A percentile compares a stretch with the other conserved stretches of the same genome.
Evolutionary conservation across 225 moss, liverwort and hornwort species (phyloP).

Genomic region (Neckera pumila): DNA sequence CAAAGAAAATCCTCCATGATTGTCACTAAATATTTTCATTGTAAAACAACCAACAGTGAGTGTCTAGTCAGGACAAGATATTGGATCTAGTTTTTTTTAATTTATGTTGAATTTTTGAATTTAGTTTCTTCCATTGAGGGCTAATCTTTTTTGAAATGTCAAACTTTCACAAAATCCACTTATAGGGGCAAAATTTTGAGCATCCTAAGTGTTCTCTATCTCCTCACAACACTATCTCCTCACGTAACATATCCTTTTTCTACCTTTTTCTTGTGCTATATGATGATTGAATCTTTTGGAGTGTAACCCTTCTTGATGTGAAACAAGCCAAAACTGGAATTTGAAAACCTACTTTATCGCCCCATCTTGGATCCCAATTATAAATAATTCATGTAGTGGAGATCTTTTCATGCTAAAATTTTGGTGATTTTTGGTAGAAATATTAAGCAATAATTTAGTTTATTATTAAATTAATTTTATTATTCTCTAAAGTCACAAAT

Average conservation of each 20-base stretch:
- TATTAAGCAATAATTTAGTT: background rate
- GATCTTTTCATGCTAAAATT: background rate
- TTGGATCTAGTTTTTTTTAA: background rate
- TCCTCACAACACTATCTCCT: background rate
- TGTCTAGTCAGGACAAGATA: background rate
- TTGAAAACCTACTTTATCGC: background rate
- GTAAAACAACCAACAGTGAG: background rate
- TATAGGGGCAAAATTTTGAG: no score
- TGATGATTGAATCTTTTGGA: background rate
- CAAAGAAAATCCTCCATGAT: accelerated
- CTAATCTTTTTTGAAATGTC: background rate
- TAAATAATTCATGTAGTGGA: background rate
- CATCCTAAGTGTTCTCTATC: background rate
- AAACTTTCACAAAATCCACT: background rate
- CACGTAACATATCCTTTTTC: accelerated
- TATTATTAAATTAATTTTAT: no score
- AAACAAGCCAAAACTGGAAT: accelerated
- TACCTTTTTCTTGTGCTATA: background rate
- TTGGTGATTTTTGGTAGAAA: no score
- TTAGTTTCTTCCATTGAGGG: accelerated
- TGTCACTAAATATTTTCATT: background rate
- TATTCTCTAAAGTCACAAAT: no score
- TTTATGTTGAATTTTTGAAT: background rate
- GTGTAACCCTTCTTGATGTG: background rate
- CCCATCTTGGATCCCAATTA: accelerated